Evolutionary conservation across 1,284 basidiomycete species (phyloP).

Genomic region (Leccinum variabile): DNA sequence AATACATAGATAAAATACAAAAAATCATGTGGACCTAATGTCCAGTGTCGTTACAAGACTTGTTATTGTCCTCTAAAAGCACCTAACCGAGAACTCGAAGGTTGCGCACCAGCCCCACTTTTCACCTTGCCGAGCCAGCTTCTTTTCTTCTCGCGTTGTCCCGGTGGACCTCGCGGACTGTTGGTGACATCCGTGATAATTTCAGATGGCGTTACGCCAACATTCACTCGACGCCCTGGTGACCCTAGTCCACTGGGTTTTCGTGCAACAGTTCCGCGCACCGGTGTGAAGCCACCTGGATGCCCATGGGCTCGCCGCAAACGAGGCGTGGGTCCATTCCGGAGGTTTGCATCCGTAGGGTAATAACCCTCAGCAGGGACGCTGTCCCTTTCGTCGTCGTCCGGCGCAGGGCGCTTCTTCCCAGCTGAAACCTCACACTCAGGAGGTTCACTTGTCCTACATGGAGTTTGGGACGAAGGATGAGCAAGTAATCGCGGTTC

Average conservation of each 20-base stretch:
- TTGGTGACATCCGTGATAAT: conserved; percentile 68
- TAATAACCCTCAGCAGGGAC: conserved; percentile 46
- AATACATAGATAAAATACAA: conserved; percentile 7
- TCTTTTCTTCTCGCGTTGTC: conserved; percentile 43
- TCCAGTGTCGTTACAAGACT: conserved; percentile 10
- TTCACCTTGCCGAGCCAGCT: conserved; percentile 68
- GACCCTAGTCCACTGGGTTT: conserved; percentile 43
- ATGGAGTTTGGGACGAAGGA: conserved; percentile 23
- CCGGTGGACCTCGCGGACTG: conserved; percentile 46
- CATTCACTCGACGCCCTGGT: conserved; percentile 42
- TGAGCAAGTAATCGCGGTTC: conserved; percentile 26
- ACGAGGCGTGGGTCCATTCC: conserved; percentile 54
- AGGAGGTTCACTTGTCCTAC: conserved; percentile 38
- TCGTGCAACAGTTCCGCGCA: conserved; percentile 48
- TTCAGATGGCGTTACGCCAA: conserved; percentile 34
- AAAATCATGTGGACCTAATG: conserved; percentile 8
- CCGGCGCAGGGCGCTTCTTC: conserved; percentile 70
- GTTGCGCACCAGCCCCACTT: conserved; percentile 32
- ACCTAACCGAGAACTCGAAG: conserved; percentile 31
- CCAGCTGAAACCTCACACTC: conserved; percentile 45
- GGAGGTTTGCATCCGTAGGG: conserved; percentile 54
- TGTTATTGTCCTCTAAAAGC: conserved; percentile 30
- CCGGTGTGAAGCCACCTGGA: conserved; percentile 71
- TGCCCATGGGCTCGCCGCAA: conserved; percentile 54
- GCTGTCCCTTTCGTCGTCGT: conserved; percentile 63